These are phyloP conservation scores for Nadsonia fulvescens DNA, from an alignment of 805 yeast genomes.

Conservation along the genomic window DNA sequence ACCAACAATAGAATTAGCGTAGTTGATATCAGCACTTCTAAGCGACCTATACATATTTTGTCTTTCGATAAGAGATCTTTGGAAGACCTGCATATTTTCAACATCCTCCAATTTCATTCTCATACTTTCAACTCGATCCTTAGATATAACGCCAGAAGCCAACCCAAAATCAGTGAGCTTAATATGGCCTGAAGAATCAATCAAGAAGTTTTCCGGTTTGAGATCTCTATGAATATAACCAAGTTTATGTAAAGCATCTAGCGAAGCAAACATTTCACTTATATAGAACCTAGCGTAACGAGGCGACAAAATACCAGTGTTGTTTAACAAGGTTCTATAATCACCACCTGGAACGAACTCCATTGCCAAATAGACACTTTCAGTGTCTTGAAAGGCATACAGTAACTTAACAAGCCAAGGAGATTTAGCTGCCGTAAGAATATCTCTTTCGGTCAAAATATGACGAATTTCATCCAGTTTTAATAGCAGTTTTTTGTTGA, in stretches of 20 bases:
- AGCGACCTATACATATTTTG: conserved; percentile 68
- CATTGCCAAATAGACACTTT: conserved; percentile 88
- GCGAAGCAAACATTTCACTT: conserved; percentile 91
- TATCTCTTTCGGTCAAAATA: conserved; percentile 90
- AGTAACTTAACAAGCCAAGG: conserved; percentile 90
- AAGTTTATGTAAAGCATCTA: conserved; percentile 80
- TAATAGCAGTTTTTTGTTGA: conserved; percentile 69
- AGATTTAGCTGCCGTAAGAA: conserved; percentile 83
- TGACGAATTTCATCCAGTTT: conserved; percentile 92
- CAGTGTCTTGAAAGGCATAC: conserved; percentile 88
- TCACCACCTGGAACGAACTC: conserved; percentile 99
- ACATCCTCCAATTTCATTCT: conserved; percentile 43
- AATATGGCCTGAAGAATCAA: conserved; percentile 80
- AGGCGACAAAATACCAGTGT: conserved; percentile 82
- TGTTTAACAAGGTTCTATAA: conserved; percentile 81
- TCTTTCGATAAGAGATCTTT: conserved; percentile 70
- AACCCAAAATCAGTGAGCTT: conserved; percentile 92
- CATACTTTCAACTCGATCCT: conserved; percentile 88
- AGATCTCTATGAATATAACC: conserved; percentile 95
- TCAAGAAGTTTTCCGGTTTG: conserved; percentile 85
- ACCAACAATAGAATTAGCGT: conserved; percentile 92
- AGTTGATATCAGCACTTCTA: conserved; percentile 54
- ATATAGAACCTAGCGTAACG: conserved; percentile 92
- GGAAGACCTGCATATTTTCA: conserved; percentile 54
- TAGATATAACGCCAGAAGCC: conserved; percentile 90